Base-by-base conservation (phyloP, 2,329 filamentous ascomycete species). In the Colletotrichum navitas region DNA sequence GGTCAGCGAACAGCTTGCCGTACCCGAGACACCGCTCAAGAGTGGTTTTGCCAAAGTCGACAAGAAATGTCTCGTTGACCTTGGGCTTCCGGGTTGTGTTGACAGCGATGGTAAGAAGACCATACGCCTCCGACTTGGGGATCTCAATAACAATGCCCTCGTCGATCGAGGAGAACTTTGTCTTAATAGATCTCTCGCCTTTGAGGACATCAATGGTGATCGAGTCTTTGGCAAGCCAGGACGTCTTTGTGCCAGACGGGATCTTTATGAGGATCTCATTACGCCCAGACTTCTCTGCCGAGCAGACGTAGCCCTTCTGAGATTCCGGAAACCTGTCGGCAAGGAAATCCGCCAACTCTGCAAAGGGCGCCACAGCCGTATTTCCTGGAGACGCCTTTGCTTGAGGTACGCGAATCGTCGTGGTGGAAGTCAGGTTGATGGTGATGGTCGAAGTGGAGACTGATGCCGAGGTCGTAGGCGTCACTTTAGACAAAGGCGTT, bases 1-100 rank as follows among this genome's bases (percentile, higher is more conserved):
- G 82, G 52, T 83, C 81, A 18, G 83, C 81, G 4, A 87, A 79
- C 18, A 82, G 77, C 69, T 81, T 82, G 26, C 85, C 84, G 10
- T 80, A 81, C 66, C 86, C 85, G 7, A 86, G 73, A 18, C 82
- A 83, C 49, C 84, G 83, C 16, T 80, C 81, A 52, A 87, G 77
- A 21, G 83, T 78, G 29, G 84, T 81, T 76, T 81, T 85, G 58
- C 88, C 88, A 78, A 92, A 90, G 77, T 90, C 86, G 39, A 92
- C 80, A 49, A 86, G 84, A 77, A 91, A 88, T 0, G 86, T 87
- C 80, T 91, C 89, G 75, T 88, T 88, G 73, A 91, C 84, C 78
- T 85, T 88, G 32, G 90, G 90, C 72, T 87, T 87, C 66, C 85
- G 88, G 18, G 84, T 88, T 1, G 89, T 89, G 66, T 86, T 82